Evolutionary conservation across 2,329 filamentous ascomycete species (phyloP), one percentile per base, ranked within the genome.

Genomic region (Paraphaeosphaeria sporulosa): DNA sequence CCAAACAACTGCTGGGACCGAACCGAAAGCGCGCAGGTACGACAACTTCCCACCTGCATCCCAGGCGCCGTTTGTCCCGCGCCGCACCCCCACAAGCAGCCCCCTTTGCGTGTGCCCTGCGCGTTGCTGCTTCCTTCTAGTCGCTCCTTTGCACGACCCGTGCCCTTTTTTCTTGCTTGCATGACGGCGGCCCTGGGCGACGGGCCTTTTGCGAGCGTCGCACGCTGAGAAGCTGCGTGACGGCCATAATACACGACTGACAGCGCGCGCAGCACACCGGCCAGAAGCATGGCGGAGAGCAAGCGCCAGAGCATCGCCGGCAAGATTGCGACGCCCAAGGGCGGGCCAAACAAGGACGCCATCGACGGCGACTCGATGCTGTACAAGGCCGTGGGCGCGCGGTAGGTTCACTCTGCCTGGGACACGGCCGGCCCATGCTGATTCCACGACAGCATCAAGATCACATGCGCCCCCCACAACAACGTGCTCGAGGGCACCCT

Each of bases 361-460:
- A 80, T 83, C 65, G 79, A 84, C 70, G 74, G 81, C 48, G 83
- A 87, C 58, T 82, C 82, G 58, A 82, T 82, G 54, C 76, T 89
- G 71, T 84, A 82, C 74, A 86, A 85, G 76, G 85, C 85, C 52
- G 84, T 89, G 72, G 87, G 87, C 65, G 84, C 85, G 65, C 84
- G 85, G 87, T 89, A 81, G 42, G 52, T 42, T 25, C 25, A 76
- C 84, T 75, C 48, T 52, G 21, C 23, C 36, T 53, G 38, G 15
- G 23, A 58, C 36, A 40, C 17, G 32, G 1, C 21, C 13, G 19
- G n/a, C 21, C 32, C 25, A 36, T 23, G 52, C 70, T 74, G 50
- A 74, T 63, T 47, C 54, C 40, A 32, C 23, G 7, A 40, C 72
- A 89, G 87, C 60, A 80, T 89, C 70, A 86, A 84, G 66, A 75